phyloP scores from a whole-genome alignment of 441 rosid species.

The Arabidopsis hybrid region DNA sequence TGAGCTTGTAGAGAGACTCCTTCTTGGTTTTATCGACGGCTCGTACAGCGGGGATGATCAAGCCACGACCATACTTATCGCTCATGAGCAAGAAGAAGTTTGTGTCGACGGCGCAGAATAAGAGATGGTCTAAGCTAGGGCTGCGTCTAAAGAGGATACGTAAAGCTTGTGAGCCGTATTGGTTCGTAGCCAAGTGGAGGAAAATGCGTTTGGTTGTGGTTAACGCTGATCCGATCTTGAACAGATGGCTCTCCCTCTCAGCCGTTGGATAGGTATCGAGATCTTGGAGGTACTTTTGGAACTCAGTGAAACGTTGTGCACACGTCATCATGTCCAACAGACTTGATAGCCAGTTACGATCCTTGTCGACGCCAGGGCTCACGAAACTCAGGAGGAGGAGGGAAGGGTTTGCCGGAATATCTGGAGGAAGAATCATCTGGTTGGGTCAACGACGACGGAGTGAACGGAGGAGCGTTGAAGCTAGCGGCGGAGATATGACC shows the following conservation, averaged over 20 bases:
- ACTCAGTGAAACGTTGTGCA: neutral
- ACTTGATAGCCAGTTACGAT: neutral
- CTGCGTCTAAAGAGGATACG: neutral
- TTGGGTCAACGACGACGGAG: neutral
- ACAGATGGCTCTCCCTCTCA: neutral
- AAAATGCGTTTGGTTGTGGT: neutral
- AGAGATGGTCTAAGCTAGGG: neutral
- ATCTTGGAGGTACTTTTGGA: neutral
- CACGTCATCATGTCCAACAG: slow-evolving; percentile 6
- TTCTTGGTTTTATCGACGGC: slow-evolving; percentile 18
- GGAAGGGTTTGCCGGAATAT: neutral
- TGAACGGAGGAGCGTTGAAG: neutral
- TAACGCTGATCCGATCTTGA: neutral
- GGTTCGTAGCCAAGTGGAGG: neutral
- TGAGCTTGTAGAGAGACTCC: neutral
- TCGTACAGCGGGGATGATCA: slow-evolving; percentile 1
- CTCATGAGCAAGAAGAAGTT: slow-evolving; percentile 16
- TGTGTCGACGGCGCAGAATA: neutral
- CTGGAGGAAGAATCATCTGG: slow-evolving; percentile 1
- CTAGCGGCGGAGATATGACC: neutral
- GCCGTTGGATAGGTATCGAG: neutral
- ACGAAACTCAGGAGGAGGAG: neutral
- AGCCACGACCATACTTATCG: neutral
- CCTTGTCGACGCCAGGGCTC: neutral
- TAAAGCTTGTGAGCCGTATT: slow-evolving; percentile 1